Percentiles rank a stretch among this genome's conserved stretches.
phyloP scores from a whole-genome alignment of 805 yeast genomes.

The Peterozyma xylosa region DNA sequence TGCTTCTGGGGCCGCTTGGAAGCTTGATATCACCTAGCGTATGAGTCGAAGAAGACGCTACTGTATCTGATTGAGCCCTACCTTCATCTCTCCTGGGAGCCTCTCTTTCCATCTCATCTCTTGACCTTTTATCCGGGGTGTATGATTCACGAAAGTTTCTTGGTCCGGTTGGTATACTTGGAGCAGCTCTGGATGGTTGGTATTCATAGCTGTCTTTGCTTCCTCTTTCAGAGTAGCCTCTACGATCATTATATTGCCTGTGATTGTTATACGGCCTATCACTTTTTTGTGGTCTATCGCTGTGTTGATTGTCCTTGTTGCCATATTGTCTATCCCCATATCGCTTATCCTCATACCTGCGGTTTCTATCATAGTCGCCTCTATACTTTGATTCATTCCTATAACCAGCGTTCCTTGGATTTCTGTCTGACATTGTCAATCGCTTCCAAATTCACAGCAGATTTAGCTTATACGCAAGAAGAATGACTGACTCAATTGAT shows the following conservation, averaged over 20 bases:
- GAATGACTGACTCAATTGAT: too few relatives aligned
- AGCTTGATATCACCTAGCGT: slow-evolving; percentile 1
- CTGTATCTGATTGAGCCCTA: neutral
- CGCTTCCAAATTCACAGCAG: too few relatives aligned
- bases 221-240: too few relatives aligned
- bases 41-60: neutral
- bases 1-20: slow-evolving; percentile 7
- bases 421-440: too few relatives aligned
- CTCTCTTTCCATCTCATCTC: slow-evolving; percentile 5
- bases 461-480: too few relatives aligned
- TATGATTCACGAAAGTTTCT: neutral
- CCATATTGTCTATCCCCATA: neutral
- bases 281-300: neutral
- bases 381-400: too few relatives aligned
- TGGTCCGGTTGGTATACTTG: slow-evolving; percentile 3
- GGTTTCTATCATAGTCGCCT: too few relatives aligned
- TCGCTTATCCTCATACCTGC: neutral
- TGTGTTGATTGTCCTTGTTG: neutral
- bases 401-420: too few relatives aligned
- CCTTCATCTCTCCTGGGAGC: neutral
- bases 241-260: neutral
- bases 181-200: neutral
- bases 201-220: slow-evolving; percentile 2
- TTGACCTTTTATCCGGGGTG: neutral
- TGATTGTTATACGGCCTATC: neutral